Percentiles rank a stretch among this genome's conserved stretches.
Conservation (phyloP, 345 rosid species). For the Excoecaria agallocha region DNA sequence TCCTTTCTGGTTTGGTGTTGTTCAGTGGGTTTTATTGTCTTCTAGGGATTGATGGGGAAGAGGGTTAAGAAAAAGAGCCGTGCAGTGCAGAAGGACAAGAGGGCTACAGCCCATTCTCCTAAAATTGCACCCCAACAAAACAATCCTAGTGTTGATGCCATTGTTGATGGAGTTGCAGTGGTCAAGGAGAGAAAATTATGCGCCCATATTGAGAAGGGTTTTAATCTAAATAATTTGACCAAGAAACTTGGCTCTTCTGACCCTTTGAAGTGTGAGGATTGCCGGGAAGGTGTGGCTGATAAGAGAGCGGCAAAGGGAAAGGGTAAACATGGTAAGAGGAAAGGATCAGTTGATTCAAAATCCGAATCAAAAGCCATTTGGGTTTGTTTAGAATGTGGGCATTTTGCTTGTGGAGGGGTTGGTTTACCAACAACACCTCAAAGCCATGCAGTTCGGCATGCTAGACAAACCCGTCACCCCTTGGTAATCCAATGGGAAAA, state of each 20-base stretch:
- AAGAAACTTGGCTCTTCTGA: constrained; percentile 54
- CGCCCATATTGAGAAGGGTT: constrained; percentile 58
- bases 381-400: constrained; percentile 95
- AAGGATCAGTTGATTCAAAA: constrained; percentile 42
- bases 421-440: constrained; percentile 79
- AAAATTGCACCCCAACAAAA: constrained; percentile 39
- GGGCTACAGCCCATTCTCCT: constrained; percentile 26
- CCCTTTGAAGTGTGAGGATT: constrained; percentile 66
- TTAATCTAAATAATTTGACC: constrained; percentile 53
- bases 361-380: constrained; percentile 65
- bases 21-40: constrained; percentile 25
- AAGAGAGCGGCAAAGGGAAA: constrained; percentile 66
- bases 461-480: constrained; percentile 58
- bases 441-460: constrained; percentile 72
- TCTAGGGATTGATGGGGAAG: constrained; percentile 77
- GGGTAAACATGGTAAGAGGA: constrained; percentile 65
- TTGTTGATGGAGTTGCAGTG: constrained; percentile 29
- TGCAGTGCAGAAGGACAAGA: constrained; percentile 55
- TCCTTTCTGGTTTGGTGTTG: not conserved
- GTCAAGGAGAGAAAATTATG: constrained; percentile 53
- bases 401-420: constrained; percentile 80
- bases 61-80: constrained; percentile 71
- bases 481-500: constrained; percentile 80
- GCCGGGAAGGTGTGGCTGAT: constrained; percentile 56
- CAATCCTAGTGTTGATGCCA: constrained; percentile 28